Conservation (phyloP, 1,139 yeast genomes). For the Debaryomyces subglobosus region DNA sequence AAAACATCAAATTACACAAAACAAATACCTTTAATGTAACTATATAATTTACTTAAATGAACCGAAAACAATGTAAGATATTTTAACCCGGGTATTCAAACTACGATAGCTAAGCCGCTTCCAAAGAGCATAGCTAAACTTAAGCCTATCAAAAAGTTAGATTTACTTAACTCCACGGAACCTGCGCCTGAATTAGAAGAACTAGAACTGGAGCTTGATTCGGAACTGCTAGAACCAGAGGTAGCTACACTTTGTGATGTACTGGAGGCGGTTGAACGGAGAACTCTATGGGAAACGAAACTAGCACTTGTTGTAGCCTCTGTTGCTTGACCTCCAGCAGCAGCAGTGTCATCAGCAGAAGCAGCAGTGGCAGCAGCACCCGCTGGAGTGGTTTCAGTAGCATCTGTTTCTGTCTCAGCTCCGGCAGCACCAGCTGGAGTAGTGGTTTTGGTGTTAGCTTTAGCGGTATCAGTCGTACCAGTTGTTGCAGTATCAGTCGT, state of each 20-base stretch:
- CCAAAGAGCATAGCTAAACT: conserved; percentile 5
- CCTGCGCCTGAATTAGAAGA: conserved; percentile 4
- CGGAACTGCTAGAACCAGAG: conserved; percentile 13
- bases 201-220: conserved; percentile 9
- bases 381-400: conserved; percentile 11
- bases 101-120: conserved; percentile 1
- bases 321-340: conserved; percentile 13
- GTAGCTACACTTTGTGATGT: conserved; percentile 6
- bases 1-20: conserved; percentile 1
- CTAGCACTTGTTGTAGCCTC: conserved; percentile 9
- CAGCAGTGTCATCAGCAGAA: conserved; percentile 7
- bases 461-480: conserved; percentile 15
- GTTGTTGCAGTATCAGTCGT: conserved; percentile 2
- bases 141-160: conserved; percentile 1
- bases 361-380: conserved; percentile 14
- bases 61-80: background rate
- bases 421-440: conserved; percentile 11
- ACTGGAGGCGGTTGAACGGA: conserved; percentile 12
- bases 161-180: conserved; percentile 6
- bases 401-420: conserved; percentile 8
- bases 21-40: background rate
- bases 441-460: conserved; percentile 8
- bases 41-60: background rate
- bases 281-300: conserved; percentile 11
- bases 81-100: background rate